Conservation (phyloP, 495 filamentous ascomycete species). For the Penicillium goetzii region DNA sequence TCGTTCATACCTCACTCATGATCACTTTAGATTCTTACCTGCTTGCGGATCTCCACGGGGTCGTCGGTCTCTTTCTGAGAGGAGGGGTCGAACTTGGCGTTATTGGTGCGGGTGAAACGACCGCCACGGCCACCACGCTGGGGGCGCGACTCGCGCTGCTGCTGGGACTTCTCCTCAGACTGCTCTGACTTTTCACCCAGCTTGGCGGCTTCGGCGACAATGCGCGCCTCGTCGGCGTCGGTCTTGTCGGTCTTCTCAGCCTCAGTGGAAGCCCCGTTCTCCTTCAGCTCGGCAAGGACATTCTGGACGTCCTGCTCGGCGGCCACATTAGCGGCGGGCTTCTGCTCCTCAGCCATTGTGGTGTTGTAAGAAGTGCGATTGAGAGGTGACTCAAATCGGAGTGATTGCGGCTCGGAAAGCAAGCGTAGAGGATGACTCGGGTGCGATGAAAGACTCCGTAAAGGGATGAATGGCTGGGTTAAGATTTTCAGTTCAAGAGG, state of each 20-base stretch:
- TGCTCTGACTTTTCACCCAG: conserved; percentile 49
- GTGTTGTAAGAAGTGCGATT: conserved; percentile 8
- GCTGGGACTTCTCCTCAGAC: conserved; percentile 37
- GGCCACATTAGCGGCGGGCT: conserved; percentile 44
- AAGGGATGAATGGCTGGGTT: not conserved
- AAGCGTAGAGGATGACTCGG: not conserved
- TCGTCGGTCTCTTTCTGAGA: conserved; percentile 67
- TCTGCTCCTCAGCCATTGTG: conserved; percentile 50
- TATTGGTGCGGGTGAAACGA: conserved; percentile 36
- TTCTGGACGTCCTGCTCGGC: conserved; percentile 54
- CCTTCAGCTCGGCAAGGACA: conserved; percentile 52
- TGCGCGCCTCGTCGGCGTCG: conserved; percentile 48
- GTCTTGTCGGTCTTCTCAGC: conserved; percentile 37
- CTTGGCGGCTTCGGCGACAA: conserved; percentile 50
- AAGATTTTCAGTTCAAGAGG: not conserved
- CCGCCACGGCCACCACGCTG: conserved; percentile 25
- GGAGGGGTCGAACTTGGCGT: conserved; percentile 68
- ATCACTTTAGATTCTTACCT: conserved; percentile 49
- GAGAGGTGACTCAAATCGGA: conserved; percentile 12
- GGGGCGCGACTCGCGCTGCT: conserved; percentile 32
- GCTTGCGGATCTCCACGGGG: conserved; percentile 75
- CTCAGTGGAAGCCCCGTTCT: conserved; percentile 24
- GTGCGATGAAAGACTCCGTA: not conserved
- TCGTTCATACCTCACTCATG: not conserved
- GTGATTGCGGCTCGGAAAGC: conserved; percentile 8